phyloP scores from a whole-genome alignment of 2,329 filamentous ascomycete genomes.

The Arthroderma sp. region DNA sequence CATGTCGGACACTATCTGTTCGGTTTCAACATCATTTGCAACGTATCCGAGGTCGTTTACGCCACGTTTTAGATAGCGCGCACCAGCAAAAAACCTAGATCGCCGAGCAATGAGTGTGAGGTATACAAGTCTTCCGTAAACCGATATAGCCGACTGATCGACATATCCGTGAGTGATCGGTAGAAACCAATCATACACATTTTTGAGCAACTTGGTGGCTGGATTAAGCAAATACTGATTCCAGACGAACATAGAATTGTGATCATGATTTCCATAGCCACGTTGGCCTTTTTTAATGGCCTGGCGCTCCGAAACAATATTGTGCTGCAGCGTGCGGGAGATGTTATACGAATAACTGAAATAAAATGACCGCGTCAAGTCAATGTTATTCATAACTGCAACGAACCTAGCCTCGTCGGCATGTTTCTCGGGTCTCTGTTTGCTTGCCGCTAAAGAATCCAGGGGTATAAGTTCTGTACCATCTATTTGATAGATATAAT shows the following conservation, averaged over 20 bases:
- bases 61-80: constrained; percentile 84
- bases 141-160: constrained; percentile 71
- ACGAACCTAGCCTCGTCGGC: constrained; percentile 84
- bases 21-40: constrained; percentile 96
- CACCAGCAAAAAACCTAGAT: constrained; percentile 87
- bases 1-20: constrained; percentile 93
- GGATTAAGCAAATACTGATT: constrained; percentile 80
- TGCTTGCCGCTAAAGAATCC: constrained; percentile 54
- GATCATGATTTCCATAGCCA: constrained; percentile 58
- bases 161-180: constrained; percentile 95
- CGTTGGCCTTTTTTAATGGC: constrained; percentile 55
- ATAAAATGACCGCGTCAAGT: constrained; percentile 85
- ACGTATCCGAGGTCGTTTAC: constrained; percentile 92
- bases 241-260: constrained; percentile 97
- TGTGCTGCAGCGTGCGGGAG: constrained; percentile 81
- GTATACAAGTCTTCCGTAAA: constrained; percentile 80
- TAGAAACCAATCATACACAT: constrained; percentile 89
- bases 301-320: constrained; percentile 69
- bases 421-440: constrained; percentile 68
- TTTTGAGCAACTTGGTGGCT: constrained; percentile 55
- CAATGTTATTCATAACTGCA: constrained; percentile 77
- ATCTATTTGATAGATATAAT: constrained; percentile 92
- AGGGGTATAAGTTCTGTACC: constrained; percentile 83
- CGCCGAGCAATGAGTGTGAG: constrained; percentile 88
- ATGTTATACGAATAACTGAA: constrained; percentile 98